Base-by-base conservation (phyloP, 192 early-diverging fungal species). In the Coemansia sp. region DNA sequence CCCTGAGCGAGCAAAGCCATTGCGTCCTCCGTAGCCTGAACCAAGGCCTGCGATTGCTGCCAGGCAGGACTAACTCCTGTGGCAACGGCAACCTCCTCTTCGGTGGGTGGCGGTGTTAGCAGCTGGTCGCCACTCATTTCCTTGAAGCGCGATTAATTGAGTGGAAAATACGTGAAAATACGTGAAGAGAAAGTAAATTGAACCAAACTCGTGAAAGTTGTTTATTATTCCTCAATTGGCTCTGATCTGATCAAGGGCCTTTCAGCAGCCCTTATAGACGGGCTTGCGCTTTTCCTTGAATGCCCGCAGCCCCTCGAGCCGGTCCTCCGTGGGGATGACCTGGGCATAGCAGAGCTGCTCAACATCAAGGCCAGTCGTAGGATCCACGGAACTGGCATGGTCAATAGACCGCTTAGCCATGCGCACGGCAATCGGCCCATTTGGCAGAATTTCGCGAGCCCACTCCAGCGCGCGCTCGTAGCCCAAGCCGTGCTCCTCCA, bases 331-430 rank as follows among this genome's bases (percentile, higher is more conserved):
- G 0, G 92, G 94, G 69, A 99, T 94, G 13, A 97, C 89, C 66
- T 95, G 91, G 0, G 90, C 94, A 65, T 99, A 99, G 77, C 93
- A 99, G 33, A 89, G 82, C 83, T 99, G 91, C 83, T 99, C 96
- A 47, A 95, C 83, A 34, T 92, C 90, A 65, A 99, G 80, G 1
- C 94, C 96, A 26, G 91, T 88, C 43, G 88, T 82, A 84, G 92
- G 82, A 72, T 97, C 95, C 25, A 92, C 72, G 65, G 91, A 85
- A 5, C 82, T 76, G 0, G 94, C 96, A 45, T 86, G 82, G 69
- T 95, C 89, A 56, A 99, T 90, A 16, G 96, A 93, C 21, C 83
- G 50, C 77, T 99, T 99, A 31, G 96, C 96, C 91, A 95, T 92
- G 34, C 87, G 82, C 34, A 95, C 72, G 6, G 94, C 95, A 45